These are phyloP conservation scores for Daedalea quercina DNA, from an alignment of 768 basidiomycete genomes.

Conservation along the genomic window DNA sequence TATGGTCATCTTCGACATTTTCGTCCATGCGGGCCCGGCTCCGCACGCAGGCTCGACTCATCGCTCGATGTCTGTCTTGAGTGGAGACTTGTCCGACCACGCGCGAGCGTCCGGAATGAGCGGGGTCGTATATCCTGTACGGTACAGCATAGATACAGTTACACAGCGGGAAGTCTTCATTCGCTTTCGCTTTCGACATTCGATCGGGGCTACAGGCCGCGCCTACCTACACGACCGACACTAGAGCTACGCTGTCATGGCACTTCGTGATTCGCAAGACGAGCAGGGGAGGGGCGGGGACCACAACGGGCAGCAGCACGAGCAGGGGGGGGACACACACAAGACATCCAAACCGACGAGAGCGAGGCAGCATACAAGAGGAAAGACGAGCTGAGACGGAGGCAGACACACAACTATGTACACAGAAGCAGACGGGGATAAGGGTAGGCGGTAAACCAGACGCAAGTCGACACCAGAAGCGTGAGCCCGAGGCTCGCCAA, in stretches of 20 bases:
- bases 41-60: too few relatives aligned
- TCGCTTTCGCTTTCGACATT: background rate
- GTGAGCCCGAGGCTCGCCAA: background rate
- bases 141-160: conserved; percentile 11
- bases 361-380: background rate
- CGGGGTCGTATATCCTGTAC: background rate
- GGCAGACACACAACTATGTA: background rate
- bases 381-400: background rate
- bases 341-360: background rate
- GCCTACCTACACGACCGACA: background rate
- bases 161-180: background rate
- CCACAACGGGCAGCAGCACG: background rate
- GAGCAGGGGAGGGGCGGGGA: background rate
- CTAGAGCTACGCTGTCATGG: background rate
- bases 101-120: background rate
- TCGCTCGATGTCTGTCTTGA: too few relatives aligned
- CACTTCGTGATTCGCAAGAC: background rate
- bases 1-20: background rate
- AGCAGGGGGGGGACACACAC: background rate
- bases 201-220: conserved; percentile 1
- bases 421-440: background rate
- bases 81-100: too few relatives aligned
- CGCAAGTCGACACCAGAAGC: background rate
- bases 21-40: background rate
- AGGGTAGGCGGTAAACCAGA: background rate